Evolutionary conservation across 139 green algal species (phyloP), one percentile per base, ranked within the genome.

Genomic region (Chlorella ohadii): DNA sequence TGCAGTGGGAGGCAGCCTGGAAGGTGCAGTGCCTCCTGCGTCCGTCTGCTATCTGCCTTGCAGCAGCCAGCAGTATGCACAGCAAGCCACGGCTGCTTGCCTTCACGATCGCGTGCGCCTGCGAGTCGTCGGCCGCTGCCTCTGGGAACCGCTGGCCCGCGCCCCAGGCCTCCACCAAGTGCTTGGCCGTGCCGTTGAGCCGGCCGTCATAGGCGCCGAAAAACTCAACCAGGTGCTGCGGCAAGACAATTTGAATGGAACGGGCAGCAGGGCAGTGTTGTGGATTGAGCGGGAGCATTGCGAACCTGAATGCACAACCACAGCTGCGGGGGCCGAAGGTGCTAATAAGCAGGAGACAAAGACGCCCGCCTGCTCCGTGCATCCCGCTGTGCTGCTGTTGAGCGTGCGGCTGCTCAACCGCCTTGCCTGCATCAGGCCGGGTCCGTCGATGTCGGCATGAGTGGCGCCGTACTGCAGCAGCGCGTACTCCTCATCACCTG

Each of bases 91-190:
- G 57, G 51, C 51, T 56, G 55, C 84, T 44, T 23, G 74, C 85
- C 85, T 89, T 87, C 67, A 84, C 81, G 15, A 89, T 64, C 25
- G 72, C 83, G 77, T 93, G 87, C 28, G 89, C 89, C 77, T 93
- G 89, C 20, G 71, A 81, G 84, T 93, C 89, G 17, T 87, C 39
- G 19, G 77, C 57, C 16, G 87, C 87, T 9, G 87, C 85, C 56
- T 76, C 85, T 4, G 89, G 87, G 44, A 83, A 91, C 4, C 13
- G 4, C 83, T 87, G 84, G 47, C 90, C 90, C 15, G 55, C 80
- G 47, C 87, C 83, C 34, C 34, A 79, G 33, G 55, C 59, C 20
- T 76, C 74, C 51, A 88, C 85, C 65, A 90, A 59, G 7, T 64
- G 81, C 47, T 86, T 85, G 47, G 83, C 75, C 41, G 71, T 86